Evolutionary conservation across 768 basidiomycete species (phyloP).

Genomic region (Xerocomellus amylosporus): DNA sequence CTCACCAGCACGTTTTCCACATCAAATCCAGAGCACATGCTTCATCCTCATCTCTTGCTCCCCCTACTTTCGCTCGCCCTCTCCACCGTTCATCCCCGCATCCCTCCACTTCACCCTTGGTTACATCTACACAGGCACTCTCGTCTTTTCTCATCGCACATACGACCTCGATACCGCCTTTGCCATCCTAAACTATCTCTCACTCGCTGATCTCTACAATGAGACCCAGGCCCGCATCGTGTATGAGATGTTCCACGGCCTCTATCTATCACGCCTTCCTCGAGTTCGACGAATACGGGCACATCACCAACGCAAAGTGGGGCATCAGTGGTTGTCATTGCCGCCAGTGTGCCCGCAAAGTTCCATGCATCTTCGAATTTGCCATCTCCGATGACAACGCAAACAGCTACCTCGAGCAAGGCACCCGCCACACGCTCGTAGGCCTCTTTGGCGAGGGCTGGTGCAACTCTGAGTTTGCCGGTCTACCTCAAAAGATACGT

Average conservation of each 20-base stretch:
- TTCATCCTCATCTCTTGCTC: slow-evolving; percentile 90
- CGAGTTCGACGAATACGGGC: slow-evolving; percentile 76
- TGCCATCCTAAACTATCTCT: slow-evolving; percentile 80
- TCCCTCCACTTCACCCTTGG: slow-evolving; percentile 92
- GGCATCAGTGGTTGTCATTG: slow-evolving; percentile 83
- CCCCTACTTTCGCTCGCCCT: slow-evolving; percentile 83
- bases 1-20: slow-evolving; percentile 69
- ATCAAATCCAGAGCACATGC: slow-evolving; percentile 61
- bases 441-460: slow-evolving; percentile 87
- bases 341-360: slow-evolving; percentile 75
- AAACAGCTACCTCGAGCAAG: slow-evolving; percentile 66
- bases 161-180: slow-evolving; percentile 92
- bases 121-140: slow-evolving; percentile 93
- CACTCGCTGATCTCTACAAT: slow-evolving; percentile 60
- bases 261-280: slow-evolving; percentile 84
- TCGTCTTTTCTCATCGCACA: slow-evolving; percentile 86
- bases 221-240: slow-evolving; percentile 84
- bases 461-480: slow-evolving; percentile 79
- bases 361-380: slow-evolving; percentile 82
- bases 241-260: slow-evolving; percentile 87
- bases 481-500: slow-evolving; percentile 60
- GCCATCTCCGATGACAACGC: slow-evolving; percentile 72
- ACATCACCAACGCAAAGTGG: slow-evolving; percentile 72
- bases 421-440: slow-evolving; percentile 72
- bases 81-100: slow-evolving; percentile 92